Evolutionary conservation across 805 yeast genomes (phyloP).

Genomic region (Zygotorulaspora chibaensis): DNA sequence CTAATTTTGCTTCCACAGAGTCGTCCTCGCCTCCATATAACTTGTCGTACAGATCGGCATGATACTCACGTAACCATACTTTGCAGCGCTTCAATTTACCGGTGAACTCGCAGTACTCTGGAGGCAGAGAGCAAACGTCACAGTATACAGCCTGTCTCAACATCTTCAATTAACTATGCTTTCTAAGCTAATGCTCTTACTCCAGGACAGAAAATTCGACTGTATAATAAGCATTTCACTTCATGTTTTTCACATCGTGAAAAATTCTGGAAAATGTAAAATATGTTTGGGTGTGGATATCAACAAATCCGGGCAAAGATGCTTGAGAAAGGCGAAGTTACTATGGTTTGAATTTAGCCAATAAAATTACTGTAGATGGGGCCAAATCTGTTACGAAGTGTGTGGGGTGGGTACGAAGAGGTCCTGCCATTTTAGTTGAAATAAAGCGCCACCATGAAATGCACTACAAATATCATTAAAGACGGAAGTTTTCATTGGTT

Average conservation of each 20-base stretch:
- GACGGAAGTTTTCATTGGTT: no score
- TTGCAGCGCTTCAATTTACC: conserved; percentile 77
- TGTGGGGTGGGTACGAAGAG: no score
- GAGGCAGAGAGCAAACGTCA: conserved; percentile 78
- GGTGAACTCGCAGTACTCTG: conserved; percentile 90
- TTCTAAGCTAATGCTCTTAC: no score
- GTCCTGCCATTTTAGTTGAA: no score
- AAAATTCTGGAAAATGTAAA: neutral
- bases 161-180: no score
- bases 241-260: neutral
- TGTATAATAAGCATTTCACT: no score
- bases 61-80: conserved; percentile 64
- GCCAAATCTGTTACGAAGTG: no score
- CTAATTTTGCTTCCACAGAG: conserved; percentile 36
- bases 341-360: no score
- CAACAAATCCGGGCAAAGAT: neutral
- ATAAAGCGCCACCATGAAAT: no score
- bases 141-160: conserved; percentile 57
- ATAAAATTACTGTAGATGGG: no score
- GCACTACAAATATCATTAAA: neutral
- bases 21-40: conserved; percentile 58
- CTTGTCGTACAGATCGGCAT: conserved; percentile 52
- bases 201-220: no score
- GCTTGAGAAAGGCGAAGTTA: neutral
- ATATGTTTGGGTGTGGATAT: conserved; percentile 2